A percentile compares a stretch with the other conserved stretches of the same genome.
Conservation (phyloP, 2,329 filamentous ascomycete genomes). For the Colletotrichum chlorophyti region DNA sequence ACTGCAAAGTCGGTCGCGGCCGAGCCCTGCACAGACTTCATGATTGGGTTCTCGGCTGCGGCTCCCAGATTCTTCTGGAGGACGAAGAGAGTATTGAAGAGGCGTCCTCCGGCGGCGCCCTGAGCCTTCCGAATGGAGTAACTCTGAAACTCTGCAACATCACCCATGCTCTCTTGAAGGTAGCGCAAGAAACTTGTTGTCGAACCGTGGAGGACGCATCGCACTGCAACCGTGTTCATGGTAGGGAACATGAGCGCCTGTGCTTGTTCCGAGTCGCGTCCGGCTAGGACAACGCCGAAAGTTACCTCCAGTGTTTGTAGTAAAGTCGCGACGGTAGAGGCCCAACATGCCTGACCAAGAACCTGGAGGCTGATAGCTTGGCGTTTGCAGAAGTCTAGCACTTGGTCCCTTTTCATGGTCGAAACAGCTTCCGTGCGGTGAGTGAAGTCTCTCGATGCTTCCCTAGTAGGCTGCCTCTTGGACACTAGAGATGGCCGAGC, state of each 20-base stretch:
- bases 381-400: conserved; percentile 66
- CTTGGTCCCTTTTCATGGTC: conserved; percentile 20
- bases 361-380: conserved; percentile 77
- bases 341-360: conserved; percentile 79
- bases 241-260: conserved; percentile 80
- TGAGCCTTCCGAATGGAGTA: conserved; percentile 78
- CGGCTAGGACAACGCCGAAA: conserved; percentile 85
- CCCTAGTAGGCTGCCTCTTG: conserved; percentile 36
- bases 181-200: conserved; percentile 70
- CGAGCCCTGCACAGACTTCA: conserved; percentile 67
- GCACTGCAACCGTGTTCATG: conserved; percentile 87
- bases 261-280: conserved; percentile 76
- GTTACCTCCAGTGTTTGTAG: conserved; percentile 73
- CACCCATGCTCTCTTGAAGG: conserved; percentile 73
- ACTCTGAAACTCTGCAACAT: conserved; percentile 75
- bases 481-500: conserved; percentile 44
- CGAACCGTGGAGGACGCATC: conserved; percentile 75
- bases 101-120: conserved; percentile 37
- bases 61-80: conserved; percentile 48
- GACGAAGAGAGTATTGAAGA: conserved; percentile 66
- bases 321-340: conserved; percentile 70
- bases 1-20: conserved; percentile 82
- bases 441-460: conserved; percentile 36
- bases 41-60: conserved; percentile 44
- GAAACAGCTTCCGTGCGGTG: conserved; percentile 48